Percentiles rank a stretch among this genome's conserved stretches.
phyloP scores from a whole-genome alignment of 352 stramenopile species.

The Pythium rhizo-oryzae region DNA sequence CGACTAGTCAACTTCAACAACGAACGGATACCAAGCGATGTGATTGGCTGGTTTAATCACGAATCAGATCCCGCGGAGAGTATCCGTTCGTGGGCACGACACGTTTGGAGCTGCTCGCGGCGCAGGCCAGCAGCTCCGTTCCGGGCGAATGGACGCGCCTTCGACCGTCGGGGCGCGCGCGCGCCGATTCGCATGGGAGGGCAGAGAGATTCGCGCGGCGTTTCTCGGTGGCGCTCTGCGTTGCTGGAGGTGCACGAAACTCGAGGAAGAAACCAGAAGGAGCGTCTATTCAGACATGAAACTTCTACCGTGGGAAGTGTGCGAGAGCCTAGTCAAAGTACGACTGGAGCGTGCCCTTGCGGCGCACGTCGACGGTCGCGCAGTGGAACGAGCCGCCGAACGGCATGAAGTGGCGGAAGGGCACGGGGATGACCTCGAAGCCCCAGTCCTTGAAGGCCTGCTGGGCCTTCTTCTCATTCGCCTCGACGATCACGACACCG shows the following conservation, averaged over 20 bases:
- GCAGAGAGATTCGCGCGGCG: too few species aligned
- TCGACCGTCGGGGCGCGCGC: too few species aligned
- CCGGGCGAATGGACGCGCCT: too few species aligned
- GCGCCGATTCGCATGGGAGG: too few species aligned
- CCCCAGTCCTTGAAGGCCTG: constrained; percentile 89
- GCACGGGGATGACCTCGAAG: constrained; percentile 87
- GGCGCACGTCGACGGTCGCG: constrained; percentile 84
- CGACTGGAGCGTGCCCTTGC: constrained; percentile 81
- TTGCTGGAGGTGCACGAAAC: too few species aligned
- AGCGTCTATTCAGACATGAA: constrained; percentile 17
- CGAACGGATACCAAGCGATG: too few species aligned
- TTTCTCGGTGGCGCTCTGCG: too few species aligned
- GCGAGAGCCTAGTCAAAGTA: constrained; percentile 59
- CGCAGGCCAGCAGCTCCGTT: too few species aligned
- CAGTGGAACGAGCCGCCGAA: constrained; percentile 92
- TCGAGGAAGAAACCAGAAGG: too few species aligned
- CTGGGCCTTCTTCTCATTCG: constrained; percentile 80
- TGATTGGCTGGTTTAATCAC: too few species aligned
- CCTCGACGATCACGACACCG: constrained; percentile 83
- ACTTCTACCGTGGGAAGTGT: background rate
- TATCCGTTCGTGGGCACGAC: too few species aligned
- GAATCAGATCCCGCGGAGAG: background rate
- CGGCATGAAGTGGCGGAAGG: constrained; percentile 91
- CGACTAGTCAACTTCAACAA: background rate
- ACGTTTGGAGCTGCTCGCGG: too few species aligned